Conservation (phyloP, 2,329 filamentous ascomycete genomes). For the Aspergillus fructus region DNA sequence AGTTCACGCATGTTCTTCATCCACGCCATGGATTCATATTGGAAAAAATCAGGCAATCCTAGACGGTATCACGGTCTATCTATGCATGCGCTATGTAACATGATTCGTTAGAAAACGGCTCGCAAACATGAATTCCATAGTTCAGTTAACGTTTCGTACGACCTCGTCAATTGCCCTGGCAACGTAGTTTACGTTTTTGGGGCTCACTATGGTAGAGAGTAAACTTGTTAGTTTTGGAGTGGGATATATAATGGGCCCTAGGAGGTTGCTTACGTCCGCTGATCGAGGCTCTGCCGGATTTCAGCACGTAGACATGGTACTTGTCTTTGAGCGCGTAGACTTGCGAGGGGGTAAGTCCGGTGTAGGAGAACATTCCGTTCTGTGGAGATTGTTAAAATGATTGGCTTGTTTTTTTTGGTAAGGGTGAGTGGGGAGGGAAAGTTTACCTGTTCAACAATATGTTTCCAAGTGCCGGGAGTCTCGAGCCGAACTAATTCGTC, state of each 20-base stretch:
- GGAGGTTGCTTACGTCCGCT: slow-evolving; percentile 35
- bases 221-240: not conserved
- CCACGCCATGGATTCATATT: not conserved
- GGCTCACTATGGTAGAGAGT: slow-evolving; percentile 30
- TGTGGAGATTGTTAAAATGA: slow-evolving; percentile 11
- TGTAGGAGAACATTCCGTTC: slow-evolving; percentile 89
- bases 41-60: not conserved
- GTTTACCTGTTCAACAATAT: slow-evolving; percentile 89
- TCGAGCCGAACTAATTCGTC: slow-evolving; percentile 76
- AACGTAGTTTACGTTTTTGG: slow-evolving; percentile 41
- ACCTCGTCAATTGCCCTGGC: slow-evolving; percentile 39
- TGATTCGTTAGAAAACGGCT: not conserved
- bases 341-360: slow-evolving; percentile 47
- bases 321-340: slow-evolving; percentile 43
- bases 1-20: not conserved
- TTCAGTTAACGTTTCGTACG: slow-evolving; percentile 34
- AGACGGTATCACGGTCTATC: not conserved
- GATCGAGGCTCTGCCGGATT: slow-evolving; percentile 41
- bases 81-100: not conserved
- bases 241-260: not conserved
- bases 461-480: slow-evolving; percentile 93
- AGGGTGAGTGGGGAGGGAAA: not conserved
- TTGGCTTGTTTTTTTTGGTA: not conserved
- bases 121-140: not conserved
- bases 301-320: slow-evolving; percentile 45